Base-by-base conservation (phyloP, 2,329 filamentous ascomycete genomes). In the Lecanicillium sp. region DNA sequence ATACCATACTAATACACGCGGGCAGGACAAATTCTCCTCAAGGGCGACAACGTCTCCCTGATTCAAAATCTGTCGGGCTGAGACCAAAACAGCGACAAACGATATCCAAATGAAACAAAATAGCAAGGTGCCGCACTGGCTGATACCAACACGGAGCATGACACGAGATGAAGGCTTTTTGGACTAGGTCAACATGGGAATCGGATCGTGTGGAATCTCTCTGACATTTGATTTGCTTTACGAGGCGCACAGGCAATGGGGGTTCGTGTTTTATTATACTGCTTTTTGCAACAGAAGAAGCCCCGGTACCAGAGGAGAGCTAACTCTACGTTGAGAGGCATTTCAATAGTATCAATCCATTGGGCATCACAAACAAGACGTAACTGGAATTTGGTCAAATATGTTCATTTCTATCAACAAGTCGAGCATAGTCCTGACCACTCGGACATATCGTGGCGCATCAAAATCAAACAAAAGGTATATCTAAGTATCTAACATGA, bases 41-140 rank as follows among this genome's bases (percentile, higher is more conserved):
- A 93, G 71, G 87, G 87, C 58, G 88, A 93, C 71, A 93, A 91
- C 61, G 87, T 94, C 43, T 87, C 87, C 27, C 72, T 94, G 56
- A 90, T 93, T 57, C 87, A 86, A 62, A 75, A 66, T 58, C 47
- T 72, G 50, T 63, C 65, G 24, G 56, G 55, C 45, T 66, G 53
- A 60, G 11, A n/a, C 86, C 84, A 83, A 89, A 33, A 21, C 14
- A 44, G 14, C 19, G 10, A 23, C 10, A 26, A 32, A 37, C 32
- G 24, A 43, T 49, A 44, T 36, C 32, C 39, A 44, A 29, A 24
- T 14, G 20, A n/a, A 20, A 8, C 10, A 37, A n/a, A 21, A 35
- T 40, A 41, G n/a, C 17, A 29, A 21, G n/a, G n/a, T 26, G 29
- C n/a, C 21, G 11, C 17, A 7, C 17, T 23, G 33, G 33, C 26